Evolutionary conservation across 768 basidiomycete genomes (phyloP).

Genomic region (Kwoniella newhampshirensis): DNA sequence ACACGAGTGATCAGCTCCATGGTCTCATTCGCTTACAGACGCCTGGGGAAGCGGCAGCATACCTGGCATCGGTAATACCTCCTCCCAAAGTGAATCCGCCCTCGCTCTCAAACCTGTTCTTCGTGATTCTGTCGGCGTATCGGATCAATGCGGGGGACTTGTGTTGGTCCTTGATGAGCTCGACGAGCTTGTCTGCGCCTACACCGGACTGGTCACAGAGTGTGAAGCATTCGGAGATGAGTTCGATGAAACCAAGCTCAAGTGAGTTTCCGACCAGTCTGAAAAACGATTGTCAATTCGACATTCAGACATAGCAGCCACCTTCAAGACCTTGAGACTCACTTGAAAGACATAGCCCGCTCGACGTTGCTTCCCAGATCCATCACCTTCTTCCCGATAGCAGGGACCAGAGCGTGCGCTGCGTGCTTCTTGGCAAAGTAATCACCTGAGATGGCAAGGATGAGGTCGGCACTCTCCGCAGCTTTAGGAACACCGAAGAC

Average conservation of each 20-base stretch:
- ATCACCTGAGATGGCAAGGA: slow-evolving; percentile 78
- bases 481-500: slow-evolving; percentile 68
- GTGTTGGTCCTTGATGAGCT: slow-evolving; percentile 61
- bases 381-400: slow-evolving; percentile 66
- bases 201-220: slow-evolving; percentile 82
- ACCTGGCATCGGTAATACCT: slow-evolving; percentile 82
- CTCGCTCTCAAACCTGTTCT: slow-evolving; percentile 71
- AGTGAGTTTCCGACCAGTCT: slow-evolving; percentile 80
- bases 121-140: slow-evolving; percentile 59
- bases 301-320: slow-evolving; percentile 59
- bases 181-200: slow-evolving; percentile 58
- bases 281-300: slow-evolving; percentile 46
- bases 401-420: slow-evolving; percentile 73
- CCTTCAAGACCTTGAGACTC: slow-evolving; percentile 27
- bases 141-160: slow-evolving; percentile 63
- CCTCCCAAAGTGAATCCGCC: slow-evolving; percentile 77
- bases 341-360: slow-evolving; percentile 56
- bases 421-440: slow-evolving; percentile 77
- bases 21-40: neutral
- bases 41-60: slow-evolving; percentile 34
- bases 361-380: slow-evolving; percentile 85
- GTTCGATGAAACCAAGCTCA: slow-evolving; percentile 71
- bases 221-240: slow-evolving; percentile 79
- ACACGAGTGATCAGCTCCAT: neutral
- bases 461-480: slow-evolving; percentile 66